These are phyloP conservation scores for Aspergillus campestris DNA, from an alignment of 495 filamentous ascomycete species.

Conservation along the genomic window DNA sequence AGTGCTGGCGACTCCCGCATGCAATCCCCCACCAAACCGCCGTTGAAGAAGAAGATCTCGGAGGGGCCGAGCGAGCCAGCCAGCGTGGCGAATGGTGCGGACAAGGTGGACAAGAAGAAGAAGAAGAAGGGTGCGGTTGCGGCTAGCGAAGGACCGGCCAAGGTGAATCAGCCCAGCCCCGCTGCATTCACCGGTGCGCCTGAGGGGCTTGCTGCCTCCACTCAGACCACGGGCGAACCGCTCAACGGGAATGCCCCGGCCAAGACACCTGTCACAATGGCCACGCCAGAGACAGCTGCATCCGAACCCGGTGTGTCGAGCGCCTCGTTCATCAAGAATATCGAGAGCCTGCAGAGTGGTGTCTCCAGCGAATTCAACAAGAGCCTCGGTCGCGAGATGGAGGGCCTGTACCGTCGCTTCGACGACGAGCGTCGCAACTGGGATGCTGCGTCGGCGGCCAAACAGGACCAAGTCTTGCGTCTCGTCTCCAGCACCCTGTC, in stretches of 20 bases:
- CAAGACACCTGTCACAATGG: slow-evolving; percentile 5
- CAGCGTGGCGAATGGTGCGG: slow-evolving; percentile 25
- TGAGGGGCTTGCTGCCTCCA: slow-evolving; percentile 11
- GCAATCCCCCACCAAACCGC: slow-evolving; percentile 34
- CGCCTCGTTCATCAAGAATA: slow-evolving; percentile 40
- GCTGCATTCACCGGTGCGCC: slow-evolving; percentile 6
- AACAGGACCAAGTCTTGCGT: slow-evolving; percentile 72
- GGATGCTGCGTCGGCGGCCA: slow-evolving; percentile 56
- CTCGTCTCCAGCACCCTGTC: slow-evolving; percentile 81
- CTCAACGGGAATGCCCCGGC: slow-evolving; percentile 11
- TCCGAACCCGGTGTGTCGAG: slow-evolving; percentile 18
- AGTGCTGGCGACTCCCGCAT: slow-evolving; percentile 26
- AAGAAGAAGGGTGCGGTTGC: slow-evolving; percentile 45
- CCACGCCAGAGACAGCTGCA: slow-evolving; percentile 1
- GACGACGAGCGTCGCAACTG: slow-evolving; percentile 57
- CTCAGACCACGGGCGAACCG: slow-evolving; percentile 7
- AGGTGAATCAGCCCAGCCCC: slow-evolving; percentile 20
- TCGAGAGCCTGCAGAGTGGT: slow-evolving; percentile 46
- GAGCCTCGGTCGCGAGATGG: slow-evolving; percentile 48
- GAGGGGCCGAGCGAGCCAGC: slow-evolving; percentile 32
- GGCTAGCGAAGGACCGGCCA: slow-evolving; percentile 26
- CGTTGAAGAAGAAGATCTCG: slow-evolving; percentile 32
- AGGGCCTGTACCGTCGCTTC: slow-evolving; percentile 50
- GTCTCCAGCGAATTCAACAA: slow-evolving; percentile 49
- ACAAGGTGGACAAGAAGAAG: slow-evolving; percentile 50